Conservation (phyloP, 1,139 yeast species). For the Zygosaccharomyces sapae region DNA sequence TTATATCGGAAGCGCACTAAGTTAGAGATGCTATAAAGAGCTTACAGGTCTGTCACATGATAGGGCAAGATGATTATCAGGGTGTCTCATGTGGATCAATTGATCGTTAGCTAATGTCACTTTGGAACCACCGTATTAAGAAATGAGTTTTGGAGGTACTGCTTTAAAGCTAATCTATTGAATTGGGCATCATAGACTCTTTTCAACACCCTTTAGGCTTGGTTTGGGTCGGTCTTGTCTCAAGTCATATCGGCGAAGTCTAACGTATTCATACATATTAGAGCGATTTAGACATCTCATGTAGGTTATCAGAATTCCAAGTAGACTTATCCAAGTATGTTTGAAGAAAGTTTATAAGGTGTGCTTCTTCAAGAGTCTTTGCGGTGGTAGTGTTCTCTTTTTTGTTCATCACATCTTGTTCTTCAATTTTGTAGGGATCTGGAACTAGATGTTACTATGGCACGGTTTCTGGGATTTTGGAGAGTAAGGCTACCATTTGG, state of each 20-base stretch:
- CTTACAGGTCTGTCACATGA: constrained; percentile 1
- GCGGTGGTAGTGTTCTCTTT: constrained; percentile 4
- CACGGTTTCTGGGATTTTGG: background rate
- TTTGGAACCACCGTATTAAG: too few relatives aligned
- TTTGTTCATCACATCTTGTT: constrained; percentile 6
- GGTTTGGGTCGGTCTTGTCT: constrained; percentile 1
- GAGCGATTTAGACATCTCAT: background rate
- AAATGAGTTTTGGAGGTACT: too few relatives aligned
- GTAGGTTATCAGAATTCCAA: background rate
- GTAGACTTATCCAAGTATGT: background rate
- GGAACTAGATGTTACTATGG: too few relatives aligned
- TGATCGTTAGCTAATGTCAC: too few relatives aligned
- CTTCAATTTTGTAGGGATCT: too few relatives aligned
- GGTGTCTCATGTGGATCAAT: background rate
- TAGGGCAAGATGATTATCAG: background rate
- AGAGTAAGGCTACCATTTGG: constrained; percentile 3
- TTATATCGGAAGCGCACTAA: too few relatives aligned
- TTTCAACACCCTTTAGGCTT: too few relatives aligned
- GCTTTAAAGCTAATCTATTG: too few relatives aligned
- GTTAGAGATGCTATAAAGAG: background rate
- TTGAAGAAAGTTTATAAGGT: background rate
- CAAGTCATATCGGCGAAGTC: constrained; percentile 2
- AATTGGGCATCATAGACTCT: too few relatives aligned
- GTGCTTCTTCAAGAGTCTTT: background rate
- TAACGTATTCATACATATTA: background rate